These are phyloP conservation scores for Diaporthe vexans DNA, from an alignment of 2,329 filamentous ascomycete species.

Conservation along the genomic window DNA sequence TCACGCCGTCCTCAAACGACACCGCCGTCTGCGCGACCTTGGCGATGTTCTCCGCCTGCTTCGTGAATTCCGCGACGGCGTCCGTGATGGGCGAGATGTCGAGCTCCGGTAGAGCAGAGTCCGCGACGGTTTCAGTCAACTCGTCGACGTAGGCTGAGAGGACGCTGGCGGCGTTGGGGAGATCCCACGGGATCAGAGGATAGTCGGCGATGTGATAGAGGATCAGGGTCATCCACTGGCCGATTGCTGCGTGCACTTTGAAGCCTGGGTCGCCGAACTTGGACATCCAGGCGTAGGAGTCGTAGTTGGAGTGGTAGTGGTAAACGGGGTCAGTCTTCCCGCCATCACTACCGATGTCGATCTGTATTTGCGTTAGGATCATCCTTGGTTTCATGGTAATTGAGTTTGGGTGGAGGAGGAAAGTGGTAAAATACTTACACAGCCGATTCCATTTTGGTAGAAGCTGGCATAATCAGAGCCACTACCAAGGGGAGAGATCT, in stretches of 20 bases:
- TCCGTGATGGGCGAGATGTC: constrained; percentile 17
- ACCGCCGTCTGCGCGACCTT: constrained; percentile 1
- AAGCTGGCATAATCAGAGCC: constrained; percentile 23
- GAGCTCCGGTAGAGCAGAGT: background rate
- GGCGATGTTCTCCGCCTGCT: constrained; percentile 11
- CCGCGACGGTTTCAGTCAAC: constrained; percentile 5
- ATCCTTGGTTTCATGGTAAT: background rate
- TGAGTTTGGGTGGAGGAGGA: background rate
- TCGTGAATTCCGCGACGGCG: background rate
- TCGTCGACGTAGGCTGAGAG: constrained; percentile 11
- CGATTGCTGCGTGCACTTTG: constrained; percentile 24
- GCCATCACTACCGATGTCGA: constrained; percentile 77
- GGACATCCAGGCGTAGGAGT: constrained; percentile 91
- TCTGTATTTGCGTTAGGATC: constrained; percentile 82
- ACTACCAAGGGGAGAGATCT: constrained; percentile 24
- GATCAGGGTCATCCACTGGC: constrained; percentile 13
- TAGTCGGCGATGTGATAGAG: constrained; percentile 20
- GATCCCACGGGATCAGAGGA: constrained; percentile 22
- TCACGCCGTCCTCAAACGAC: background rate
- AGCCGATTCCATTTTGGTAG: constrained; percentile 73
- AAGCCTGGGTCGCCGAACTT: constrained; percentile 80
- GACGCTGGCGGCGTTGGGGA: constrained; percentile 20
- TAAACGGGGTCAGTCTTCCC: constrained; percentile 75
- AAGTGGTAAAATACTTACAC: constrained; percentile 58
- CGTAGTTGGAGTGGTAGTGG: constrained; percentile 93